Evolutionary conservation across 2,329 filamentous ascomycete species (phyloP).

Genomic region (Fusarium siculi): DNA sequence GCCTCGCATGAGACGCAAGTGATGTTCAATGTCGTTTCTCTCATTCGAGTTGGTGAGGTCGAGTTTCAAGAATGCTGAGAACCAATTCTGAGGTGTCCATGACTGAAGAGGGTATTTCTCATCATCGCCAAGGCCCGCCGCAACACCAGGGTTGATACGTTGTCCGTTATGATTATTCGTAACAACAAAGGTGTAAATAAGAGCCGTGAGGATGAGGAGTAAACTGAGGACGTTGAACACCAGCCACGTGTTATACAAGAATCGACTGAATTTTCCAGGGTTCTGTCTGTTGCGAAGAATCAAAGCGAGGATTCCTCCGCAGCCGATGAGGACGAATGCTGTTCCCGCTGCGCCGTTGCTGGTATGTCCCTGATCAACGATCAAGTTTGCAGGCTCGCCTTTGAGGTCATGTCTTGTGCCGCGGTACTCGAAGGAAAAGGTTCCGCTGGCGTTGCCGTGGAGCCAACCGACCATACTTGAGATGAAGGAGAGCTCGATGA

Average conservation of each 20-base stretch:
- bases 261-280: slow-evolving; percentile 18
- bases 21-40: slow-evolving; percentile 33
- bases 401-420: slow-evolving; percentile 21
- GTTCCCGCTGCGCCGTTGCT: slow-evolving; percentile 46
- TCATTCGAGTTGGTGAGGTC: slow-evolving; percentile 26
- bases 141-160: slow-evolving; percentile 26
- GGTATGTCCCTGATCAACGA: slow-evolving; percentile 45
- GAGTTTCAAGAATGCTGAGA: slow-evolving; percentile 39
- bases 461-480: slow-evolving; percentile 44
- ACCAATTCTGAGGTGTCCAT: slow-evolving; percentile 47
- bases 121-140: slow-evolving; percentile 10
- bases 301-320: slow-evolving; percentile 39
- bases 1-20: slow-evolving; percentile 42
- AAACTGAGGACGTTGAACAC: slow-evolving; percentile 38
- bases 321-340: slow-evolving; percentile 43
- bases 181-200: slow-evolving; percentile 45
- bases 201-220: slow-evolving; percentile 35
- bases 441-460: slow-evolving; percentile 39
- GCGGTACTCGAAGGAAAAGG: slow-evolving; percentile 29
- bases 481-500: slow-evolving; percentile 45
- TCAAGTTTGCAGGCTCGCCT: slow-evolving; percentile 40
- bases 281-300: slow-evolving; percentile 32
- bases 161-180: slow-evolving; percentile 42
- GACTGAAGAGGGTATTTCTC: slow-evolving; percentile 37
- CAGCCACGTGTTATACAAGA: slow-evolving; percentile 39